Base-by-base conservation (phyloP, 2,329 filamentous ascomycete genomes). In the Curvularia hawaiiensis region DNA sequence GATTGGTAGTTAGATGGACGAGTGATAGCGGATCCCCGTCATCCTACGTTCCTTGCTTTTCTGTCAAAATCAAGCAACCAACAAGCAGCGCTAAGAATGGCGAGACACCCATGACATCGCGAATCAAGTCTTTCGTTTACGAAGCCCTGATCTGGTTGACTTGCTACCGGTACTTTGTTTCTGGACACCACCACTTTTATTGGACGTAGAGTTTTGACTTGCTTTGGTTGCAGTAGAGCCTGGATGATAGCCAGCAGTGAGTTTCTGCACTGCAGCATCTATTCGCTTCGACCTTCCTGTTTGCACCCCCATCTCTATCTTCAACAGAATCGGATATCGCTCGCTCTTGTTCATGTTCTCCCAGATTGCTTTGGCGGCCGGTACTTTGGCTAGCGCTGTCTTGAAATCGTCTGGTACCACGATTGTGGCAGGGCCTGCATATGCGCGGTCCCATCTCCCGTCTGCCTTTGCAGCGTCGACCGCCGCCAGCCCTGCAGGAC, bases 361-460 rank as follows among this genome's bases (percentile, higher is more conserved):
- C 59, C 82, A 85, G 33, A 76, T 78, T 0, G 56, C 61, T 16
- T 74, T 73, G 0, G 79, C 79, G 16, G 61, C 62, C 1, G 68
- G 60, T n/a, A 76, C 74, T 5, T 20, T 66, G 2, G 72, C 68
- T 46, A 86, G 60, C 11, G 79, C 81, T 0, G 44, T 68, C 39
- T 76, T 72, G 50, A 88, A 81, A 60, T 86, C 84, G 0, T 72
- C 66, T 0, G 84, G 83, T 2, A 82, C 77, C 16, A 75, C 67
- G 3, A 82, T 82, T 14, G 70, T 77, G 49, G 80, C 80, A 4
- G 80, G 74, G 0, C 82, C 80, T 4, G 80, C 79, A 61, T 88
- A 88, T 2, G 85, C 85, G 26, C 78, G 76, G 1, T 81, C 82
- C 85, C 85, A 88, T 1, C 85, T 75, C 0, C 86, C 85, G 63